Evolutionary conservation across 129 eudicot genomes (phyloP), one percentile per base, ranked within the genome.

Genomic region (Dittrichia graveolens): DNA sequence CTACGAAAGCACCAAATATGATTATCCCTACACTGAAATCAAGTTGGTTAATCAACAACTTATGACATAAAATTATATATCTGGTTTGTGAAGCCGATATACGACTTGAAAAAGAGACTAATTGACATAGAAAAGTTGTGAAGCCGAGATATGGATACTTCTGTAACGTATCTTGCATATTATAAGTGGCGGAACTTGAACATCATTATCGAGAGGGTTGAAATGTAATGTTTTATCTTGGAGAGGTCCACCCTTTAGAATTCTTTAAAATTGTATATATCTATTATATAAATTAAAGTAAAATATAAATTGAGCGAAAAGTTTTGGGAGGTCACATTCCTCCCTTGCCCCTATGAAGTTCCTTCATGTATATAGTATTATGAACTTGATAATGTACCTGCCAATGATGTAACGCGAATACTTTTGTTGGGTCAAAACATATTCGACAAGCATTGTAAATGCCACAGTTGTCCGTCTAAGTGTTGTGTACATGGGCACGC

Each of bases 401-500:
- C 83, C 75, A 78, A 83, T 37, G 12, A 74, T 47, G 34, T 45
- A 62, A 52, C n/a, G 50, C 7, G 82, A 69, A 71, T 83, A 74
- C 40, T 59, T 86, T 74, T 83, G 81, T 10, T 85, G 82, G 39
- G 67, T 73, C 72, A 77, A 63, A 47, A 83, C 58, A 67, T 73
- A 86, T 82, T 86, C 88, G 44, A 83, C 78, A 34, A 78, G 53
- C 88, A 86, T 81, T 42, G 86, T 86, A 80, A 86, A 83, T 24
- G 84, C 83, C 43, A 86, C 84, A 8, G 91, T 83, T 4, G 91
- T 86, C 43, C 88, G 61, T 77, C 84, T 81, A 61, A 86, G 84
- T 42, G 88, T 81, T 24, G 91, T 81, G 84, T 83, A 86, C 88
- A 83, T 83, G 31, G 86, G 88, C 65, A 86, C 91, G 24, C 71